phyloP scores from a whole-genome alignment of 2,329 filamentous ascomycete species.

The Rugonectria rugulosa region DNA sequence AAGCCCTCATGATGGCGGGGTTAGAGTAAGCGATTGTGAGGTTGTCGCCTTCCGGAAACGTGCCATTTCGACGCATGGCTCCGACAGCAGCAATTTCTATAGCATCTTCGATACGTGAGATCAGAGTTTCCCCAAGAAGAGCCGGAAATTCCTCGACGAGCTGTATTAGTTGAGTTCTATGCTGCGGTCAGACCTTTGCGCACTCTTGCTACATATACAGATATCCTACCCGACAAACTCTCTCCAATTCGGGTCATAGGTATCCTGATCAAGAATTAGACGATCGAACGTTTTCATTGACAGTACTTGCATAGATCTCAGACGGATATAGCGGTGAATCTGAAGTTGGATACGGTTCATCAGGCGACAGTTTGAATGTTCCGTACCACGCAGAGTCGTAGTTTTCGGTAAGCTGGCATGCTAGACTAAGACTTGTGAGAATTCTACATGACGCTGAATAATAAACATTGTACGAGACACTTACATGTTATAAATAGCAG shows the following conservation, averaged over 20 bases:
- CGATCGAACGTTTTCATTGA: neutral
- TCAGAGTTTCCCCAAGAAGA: conserved; percentile 41
- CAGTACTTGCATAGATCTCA: conserved; percentile 12
- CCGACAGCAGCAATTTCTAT: conserved; percentile 48
- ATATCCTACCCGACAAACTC: conserved; percentile 44
- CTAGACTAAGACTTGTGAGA: conserved; percentile 26
- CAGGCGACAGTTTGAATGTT: conserved; percentile 50
- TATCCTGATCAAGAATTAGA: neutral
- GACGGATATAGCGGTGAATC: conserved; percentile 42
- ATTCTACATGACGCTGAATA: neutral
- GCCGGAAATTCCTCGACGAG: conserved; percentile 45
- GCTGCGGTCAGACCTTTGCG: neutral
- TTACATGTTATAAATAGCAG: conserved; percentile 46
- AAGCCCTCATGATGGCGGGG: conserved; percentile 50
- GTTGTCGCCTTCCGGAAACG: conserved; percentile 47
- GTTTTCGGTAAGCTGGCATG: conserved; percentile 46
- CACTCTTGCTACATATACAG: neutral
- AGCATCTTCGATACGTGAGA: conserved; percentile 46
- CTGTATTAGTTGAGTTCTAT: conserved; percentile 44
- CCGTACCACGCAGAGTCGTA: conserved; percentile 52
- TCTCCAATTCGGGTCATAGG: conserved; percentile 46
- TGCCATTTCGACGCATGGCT: conserved; percentile 50
- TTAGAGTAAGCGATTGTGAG: conserved; percentile 51
- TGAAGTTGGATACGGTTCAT: conserved; percentile 47
- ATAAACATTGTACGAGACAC: neutral